Conservation (phyloP, 495 filamentous ascomycete species). For the Halenospora varia region DNA sequence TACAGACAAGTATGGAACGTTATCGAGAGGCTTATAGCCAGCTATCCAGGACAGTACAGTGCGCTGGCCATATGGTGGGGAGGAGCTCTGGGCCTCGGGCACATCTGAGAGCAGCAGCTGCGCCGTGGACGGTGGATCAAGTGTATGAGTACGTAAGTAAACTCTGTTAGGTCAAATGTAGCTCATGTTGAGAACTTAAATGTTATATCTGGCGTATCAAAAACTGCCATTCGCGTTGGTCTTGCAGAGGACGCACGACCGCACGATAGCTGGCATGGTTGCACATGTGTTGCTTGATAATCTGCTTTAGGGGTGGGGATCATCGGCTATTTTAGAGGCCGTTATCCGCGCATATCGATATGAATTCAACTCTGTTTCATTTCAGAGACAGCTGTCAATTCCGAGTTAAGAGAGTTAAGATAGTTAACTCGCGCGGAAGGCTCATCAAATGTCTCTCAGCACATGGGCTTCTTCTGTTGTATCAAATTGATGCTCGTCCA, state of each 20-base stretch:
- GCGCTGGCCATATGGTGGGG: neutral
- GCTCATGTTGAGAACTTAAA: neutral
- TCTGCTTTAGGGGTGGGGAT: too few relatives aligned
- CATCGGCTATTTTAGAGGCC: too few relatives aligned
- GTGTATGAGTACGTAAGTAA: constrained; percentile 4
- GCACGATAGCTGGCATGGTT: neutral
- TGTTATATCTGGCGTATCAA: constrained; percentile 11
- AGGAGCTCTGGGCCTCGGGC: neutral
- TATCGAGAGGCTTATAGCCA: neutral
- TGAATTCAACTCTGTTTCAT: too few relatives aligned
- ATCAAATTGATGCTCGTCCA: too few relatives aligned
- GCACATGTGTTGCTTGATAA: constrained; percentile 6
- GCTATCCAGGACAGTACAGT: neutral
- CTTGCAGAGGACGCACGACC: neutral
- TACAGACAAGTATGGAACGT: neutral
- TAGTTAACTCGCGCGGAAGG: too few relatives aligned
- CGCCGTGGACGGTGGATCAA: too few relatives aligned
- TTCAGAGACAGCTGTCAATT: too few relatives aligned
- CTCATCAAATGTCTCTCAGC: too few relatives aligned
- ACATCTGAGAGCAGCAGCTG: neutral
- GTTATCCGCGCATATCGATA: too few relatives aligned
- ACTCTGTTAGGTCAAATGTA: too few relatives aligned
- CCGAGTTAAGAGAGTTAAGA: too few relatives aligned
- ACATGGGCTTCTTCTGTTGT: too few relatives aligned
- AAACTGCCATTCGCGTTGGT: neutral